Evolutionary conservation across 345 rosid species (phyloP).

Genomic region (Isatis tinctoria): DNA sequence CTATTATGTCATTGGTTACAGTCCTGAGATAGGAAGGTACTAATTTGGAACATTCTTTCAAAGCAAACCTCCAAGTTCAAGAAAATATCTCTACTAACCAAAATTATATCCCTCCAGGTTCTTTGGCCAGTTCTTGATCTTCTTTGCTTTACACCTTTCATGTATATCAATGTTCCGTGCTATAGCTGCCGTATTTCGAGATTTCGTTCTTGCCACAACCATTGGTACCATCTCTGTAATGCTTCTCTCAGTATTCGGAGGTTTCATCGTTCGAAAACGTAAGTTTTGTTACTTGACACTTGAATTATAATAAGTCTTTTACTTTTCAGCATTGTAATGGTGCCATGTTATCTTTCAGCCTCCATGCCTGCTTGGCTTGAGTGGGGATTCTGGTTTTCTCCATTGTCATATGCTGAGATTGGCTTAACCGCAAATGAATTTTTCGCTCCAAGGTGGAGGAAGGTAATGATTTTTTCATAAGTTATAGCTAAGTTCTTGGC

Average conservation of each 20-base stretch:
- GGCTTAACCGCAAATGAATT: slow-evolving; percentile 59
- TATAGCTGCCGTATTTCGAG: slow-evolving; percentile 42
- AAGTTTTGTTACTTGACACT: slow-evolving; percentile 2
- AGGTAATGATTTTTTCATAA: slow-evolving; percentile 21
- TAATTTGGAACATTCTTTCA: neutral
- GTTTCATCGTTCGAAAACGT: slow-evolving; percentile 48
- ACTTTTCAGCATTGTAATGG: slow-evolving; percentile 29
- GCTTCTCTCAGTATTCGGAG: slow-evolving; percentile 49
- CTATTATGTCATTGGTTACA: slow-evolving; percentile 51
- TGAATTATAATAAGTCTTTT: neutral
- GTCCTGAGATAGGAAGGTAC: slow-evolving; percentile 41
- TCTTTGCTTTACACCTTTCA: slow-evolving; percentile 47
- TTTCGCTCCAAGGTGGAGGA: slow-evolving; percentile 57
- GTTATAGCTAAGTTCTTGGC: neutral
- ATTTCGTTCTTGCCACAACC: slow-evolving; percentile 45
- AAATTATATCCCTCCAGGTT: slow-evolving; percentile 35
- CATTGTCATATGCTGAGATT: slow-evolving; percentile 55
- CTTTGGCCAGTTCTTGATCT: slow-evolving; percentile 49
- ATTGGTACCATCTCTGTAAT: slow-evolving; percentile 36
- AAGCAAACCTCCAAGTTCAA: neutral
- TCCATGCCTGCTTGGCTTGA: slow-evolving; percentile 48
- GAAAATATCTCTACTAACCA: neutral
- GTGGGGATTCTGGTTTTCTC: slow-evolving; percentile 75
- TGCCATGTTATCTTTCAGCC: slow-evolving; percentile 25
- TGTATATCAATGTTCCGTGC: slow-evolving; percentile 50